These are phyloP conservation scores for Lathyrus aphaca DNA, from an alignment of 306 rosid genomes.

Conservation along the genomic window DNA sequence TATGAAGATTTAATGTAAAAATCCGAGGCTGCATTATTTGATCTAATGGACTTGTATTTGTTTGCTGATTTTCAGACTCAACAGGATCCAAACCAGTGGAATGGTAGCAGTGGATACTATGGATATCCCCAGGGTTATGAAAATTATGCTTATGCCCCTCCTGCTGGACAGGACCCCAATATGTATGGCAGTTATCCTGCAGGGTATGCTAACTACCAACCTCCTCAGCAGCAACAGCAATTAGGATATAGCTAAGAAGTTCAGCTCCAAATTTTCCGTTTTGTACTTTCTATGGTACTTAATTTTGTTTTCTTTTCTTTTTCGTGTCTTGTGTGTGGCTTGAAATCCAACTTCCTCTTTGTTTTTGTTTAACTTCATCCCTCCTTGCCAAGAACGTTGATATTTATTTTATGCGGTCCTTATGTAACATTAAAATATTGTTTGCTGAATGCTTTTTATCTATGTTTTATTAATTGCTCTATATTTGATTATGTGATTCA, in stretches of 20 bases:
- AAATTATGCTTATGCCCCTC: conserved; percentile 73
- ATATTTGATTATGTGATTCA: not conserved
- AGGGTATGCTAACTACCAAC: conserved; percentile 80
- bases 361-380: conserved; percentile 5
- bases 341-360: not conserved
- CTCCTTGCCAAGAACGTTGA: conserved; percentile 30
- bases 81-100: conserved; percentile 80
- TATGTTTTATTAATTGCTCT: not conserved
- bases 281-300: conserved; percentile 44
- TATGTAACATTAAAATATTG: conserved; percentile 31
- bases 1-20: conserved; percentile 33
- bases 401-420: conserved; percentile 33
- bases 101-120: conserved; percentile 67
- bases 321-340: not conserved
- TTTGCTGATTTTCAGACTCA: conserved; percentile 62
- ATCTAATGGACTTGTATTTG: conserved; percentile 26
- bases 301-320: conserved; percentile 34
- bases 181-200: conserved; percentile 68
- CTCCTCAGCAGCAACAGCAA: conserved; percentile 79
- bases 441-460: conserved; percentile 32
- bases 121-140: conserved; percentile 85
- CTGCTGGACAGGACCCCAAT: conserved; percentile 82
- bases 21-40: not conserved
- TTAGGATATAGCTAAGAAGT: conserved; percentile 64
- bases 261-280: conserved; percentile 25